A percentile compares a stretch with the other conserved stretches of the same genome.
Conservation (phyloP, 2,329 filamentous ascomycete species). For the Curvularia sp. region DNA sequence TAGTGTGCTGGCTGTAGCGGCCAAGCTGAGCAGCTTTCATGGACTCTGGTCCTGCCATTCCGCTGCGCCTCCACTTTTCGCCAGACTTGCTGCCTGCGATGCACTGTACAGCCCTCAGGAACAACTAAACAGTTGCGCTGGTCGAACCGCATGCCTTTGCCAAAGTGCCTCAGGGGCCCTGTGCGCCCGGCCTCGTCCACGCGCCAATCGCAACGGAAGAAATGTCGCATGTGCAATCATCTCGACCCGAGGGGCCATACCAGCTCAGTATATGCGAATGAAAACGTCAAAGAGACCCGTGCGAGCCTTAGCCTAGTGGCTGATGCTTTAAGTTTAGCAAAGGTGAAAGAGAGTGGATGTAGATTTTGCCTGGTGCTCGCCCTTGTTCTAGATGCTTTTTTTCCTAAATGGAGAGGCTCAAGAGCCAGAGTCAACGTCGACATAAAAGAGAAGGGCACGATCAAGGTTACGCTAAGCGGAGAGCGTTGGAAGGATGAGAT, state of each 20-base stretch:
- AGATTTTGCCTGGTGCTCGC: slow-evolving; percentile 39
- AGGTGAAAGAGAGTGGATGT: slow-evolving; percentile 32
- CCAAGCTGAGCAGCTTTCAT: neutral
- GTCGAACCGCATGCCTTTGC: slow-evolving; percentile 31
- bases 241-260: slow-evolving; percentile 39
- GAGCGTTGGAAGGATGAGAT: slow-evolving; percentile 31
- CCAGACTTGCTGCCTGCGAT: slow-evolving; percentile 7
- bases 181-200: slow-evolving; percentile 23
- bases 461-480: slow-evolving; percentile 37
- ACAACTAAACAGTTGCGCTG: slow-evolving; percentile 2
- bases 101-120: slow-evolving; percentile 9
- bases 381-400: slow-evolving; percentile 40
- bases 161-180: slow-evolving; percentile 32
- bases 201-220: slow-evolving; percentile 29
- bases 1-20: neutral
- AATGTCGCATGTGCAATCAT: slow-evolving; percentile 40
- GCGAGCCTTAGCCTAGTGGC: slow-evolving; percentile 35
- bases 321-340: slow-evolving; percentile 34
- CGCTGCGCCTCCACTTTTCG: slow-evolving; percentile 1
- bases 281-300: slow-evolving; percentile 25
- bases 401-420: slow-evolving; percentile 34
- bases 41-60: neutral
- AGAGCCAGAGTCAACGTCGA: slow-evolving; percentile 33
- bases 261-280: slow-evolving; percentile 30
- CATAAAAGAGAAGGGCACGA: slow-evolving; percentile 36